phyloP scores from a whole-genome alignment of 768 basidiomycete species.

The Agrocybe praecox region DNA sequence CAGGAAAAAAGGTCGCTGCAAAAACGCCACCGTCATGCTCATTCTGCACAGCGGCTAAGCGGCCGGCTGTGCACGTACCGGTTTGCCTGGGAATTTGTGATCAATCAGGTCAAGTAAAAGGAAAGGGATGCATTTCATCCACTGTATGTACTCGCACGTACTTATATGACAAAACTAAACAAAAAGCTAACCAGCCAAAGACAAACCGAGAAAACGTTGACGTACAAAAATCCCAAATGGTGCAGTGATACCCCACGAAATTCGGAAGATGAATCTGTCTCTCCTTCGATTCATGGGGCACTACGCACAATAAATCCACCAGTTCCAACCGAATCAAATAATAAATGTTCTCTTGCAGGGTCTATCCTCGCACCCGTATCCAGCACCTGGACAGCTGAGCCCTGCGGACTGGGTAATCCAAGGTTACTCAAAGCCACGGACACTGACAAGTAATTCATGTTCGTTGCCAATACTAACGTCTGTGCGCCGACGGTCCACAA shows the following conservation, averaged over 20 bases:
- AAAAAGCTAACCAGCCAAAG: too few relatives aligned
- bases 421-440: conserved; percentile 34
- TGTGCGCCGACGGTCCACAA: conserved; percentile 44
- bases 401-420: conserved; percentile 19
- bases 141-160: too few relatives aligned
- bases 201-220: too few relatives aligned
- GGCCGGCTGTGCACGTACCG: too few relatives aligned
- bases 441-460: conserved; percentile 44
- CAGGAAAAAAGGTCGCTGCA: too few relatives aligned
- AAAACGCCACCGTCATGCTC: too few relatives aligned
- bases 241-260: not conserved
- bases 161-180: too few relatives aligned
- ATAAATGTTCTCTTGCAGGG: conserved; percentile 26
- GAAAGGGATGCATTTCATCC: too few relatives aligned
- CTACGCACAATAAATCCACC: conserved; percentile 37
- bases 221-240: too few relatives aligned
- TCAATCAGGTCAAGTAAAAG: too few relatives aligned
- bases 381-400: conserved; percentile 30
- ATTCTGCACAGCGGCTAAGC: too few relatives aligned
- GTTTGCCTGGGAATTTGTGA: too few relatives aligned
- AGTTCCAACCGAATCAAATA: conserved; percentile 40
- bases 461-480: conserved; percentile 53
- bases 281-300: not conserved
- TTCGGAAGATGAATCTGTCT: not conserved
- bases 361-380: conserved; percentile 34